Evolutionary conservation across 768 basidiomycete species (phyloP).

Genomic region (Leucocoprinus leucothites): DNA sequence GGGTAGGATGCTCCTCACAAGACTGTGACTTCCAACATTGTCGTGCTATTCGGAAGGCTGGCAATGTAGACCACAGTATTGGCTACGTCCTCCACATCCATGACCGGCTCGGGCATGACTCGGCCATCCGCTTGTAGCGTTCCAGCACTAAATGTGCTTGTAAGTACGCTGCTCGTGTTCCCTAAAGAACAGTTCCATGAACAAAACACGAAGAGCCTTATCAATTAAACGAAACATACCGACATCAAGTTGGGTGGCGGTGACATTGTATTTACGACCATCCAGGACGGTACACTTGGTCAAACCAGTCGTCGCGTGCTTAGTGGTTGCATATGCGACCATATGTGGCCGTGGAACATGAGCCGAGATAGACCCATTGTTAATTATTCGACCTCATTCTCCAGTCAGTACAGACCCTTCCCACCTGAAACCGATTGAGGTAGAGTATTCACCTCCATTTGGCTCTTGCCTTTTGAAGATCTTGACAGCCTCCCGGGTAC

Average conservation of each 20-base stretch:
- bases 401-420: neutral
- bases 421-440: too few relatives aligned
- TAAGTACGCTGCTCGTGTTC: constrained; percentile 69
- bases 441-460: constrained; percentile 52
- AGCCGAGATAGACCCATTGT: constrained; percentile 80
- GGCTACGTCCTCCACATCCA: constrained; percentile 73
- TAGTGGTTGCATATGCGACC: constrained; percentile 69
- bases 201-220: neutral
- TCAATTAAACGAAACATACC: constrained; percentile 33
- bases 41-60: constrained; percentile 62
- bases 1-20: constrained; percentile 43
- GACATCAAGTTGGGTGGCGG: constrained; percentile 81
- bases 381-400: constrained; percentile 67
- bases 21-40: constrained; percentile 68
- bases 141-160: constrained; percentile 41
- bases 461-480: constrained; percentile 74
- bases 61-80: constrained; percentile 71
- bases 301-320: constrained; percentile 76
- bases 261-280: constrained; percentile 69
- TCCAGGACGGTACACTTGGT: constrained; percentile 78
- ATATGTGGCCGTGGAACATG: constrained; percentile 65
- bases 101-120: constrained; percentile 53
- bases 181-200: constrained; percentile 33
- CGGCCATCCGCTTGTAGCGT: constrained; percentile 69
- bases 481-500: constrained; percentile 70